Conservation (phyloP, 2,329 filamentous ascomycete species). For the Aspergillus awamori region DNA sequence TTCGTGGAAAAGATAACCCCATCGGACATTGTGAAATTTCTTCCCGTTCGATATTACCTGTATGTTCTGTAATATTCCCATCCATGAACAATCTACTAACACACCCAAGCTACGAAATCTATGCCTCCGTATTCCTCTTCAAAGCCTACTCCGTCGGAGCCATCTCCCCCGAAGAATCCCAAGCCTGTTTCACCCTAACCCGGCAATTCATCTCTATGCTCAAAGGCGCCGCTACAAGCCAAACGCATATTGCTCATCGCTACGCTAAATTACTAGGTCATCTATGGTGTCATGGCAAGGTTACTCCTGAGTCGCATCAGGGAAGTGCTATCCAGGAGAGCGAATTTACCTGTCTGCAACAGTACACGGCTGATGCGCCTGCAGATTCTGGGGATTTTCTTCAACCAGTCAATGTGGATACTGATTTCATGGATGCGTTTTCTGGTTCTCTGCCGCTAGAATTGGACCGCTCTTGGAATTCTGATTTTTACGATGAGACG, state of each 20-base stretch:
- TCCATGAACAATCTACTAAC: background rate
- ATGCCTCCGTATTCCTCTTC: conserved; percentile 19
- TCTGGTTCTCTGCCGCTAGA: background rate
- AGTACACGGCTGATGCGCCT: background rate
- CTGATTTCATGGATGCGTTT: background rate
- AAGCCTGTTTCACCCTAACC: conserved; percentile 4
- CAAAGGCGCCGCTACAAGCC: conserved; percentile 6
- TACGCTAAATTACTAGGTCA: conserved; percentile 13
- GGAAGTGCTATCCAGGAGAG: background rate
- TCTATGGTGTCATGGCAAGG: conserved; percentile 12
- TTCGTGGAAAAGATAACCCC: conserved; percentile 10
- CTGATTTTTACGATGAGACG: background rate
- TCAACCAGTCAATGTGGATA: background rate
- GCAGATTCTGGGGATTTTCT: background rate
- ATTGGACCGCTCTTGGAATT: background rate
- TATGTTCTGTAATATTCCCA: background rate
- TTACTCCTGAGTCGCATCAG: background rate
- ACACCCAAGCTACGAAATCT: conserved; percentile 15
- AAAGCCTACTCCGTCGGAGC: conserved; percentile 16
- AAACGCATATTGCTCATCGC: conserved; percentile 13
- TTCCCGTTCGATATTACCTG: conserved; percentile 18
- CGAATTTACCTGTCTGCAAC: background rate
- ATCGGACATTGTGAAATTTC: conserved; percentile 9
- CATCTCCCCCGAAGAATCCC: conserved; percentile 1
- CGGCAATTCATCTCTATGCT: conserved; percentile 16